Evolutionary conservation across 2,329 filamentous ascomycete genomes (phyloP), one percentile per base, ranked within the genome.

Genomic region (Exserohilum turcica): DNA sequence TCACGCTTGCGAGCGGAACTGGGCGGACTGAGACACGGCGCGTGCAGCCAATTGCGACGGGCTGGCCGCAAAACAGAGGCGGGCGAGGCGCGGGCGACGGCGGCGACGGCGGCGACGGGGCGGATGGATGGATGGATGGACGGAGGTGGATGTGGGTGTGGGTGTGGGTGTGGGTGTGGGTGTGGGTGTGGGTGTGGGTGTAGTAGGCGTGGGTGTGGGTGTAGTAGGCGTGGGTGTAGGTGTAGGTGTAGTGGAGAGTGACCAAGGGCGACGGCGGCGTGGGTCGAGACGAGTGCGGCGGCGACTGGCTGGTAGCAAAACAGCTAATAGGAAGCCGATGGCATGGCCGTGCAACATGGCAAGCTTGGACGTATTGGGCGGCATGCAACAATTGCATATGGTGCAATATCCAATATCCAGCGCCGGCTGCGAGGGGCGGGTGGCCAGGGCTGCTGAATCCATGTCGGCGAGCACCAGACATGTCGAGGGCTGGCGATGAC

Each of bases 1-100:
- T 62, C 59, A 65, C 57, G 40, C 21, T 28, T 45, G 50, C 21
- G 38, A 16, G 15, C 54, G 52, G 46, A 54, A 50, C 47, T 36
- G 19, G 43, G 57, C 51, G 49, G 50, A 33, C 10, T 40, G 51
- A 35, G 40, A 50, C 39, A 50, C 45, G 38, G 44, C 38, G 28
- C 40, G 32, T 43, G 32, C 29, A 48, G 50, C 50, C 48, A 39
- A 35, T 43, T 29, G 50, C 38, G 45, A 21, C 32, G 28, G 32
- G 35, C 45, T 24, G n/a, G 21, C 10, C n/a, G 43, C 8, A 32
- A 43, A 40, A 48, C 37, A 40, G 18, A 42, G 21, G 21, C 19
- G 38, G 27, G 21, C 18, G 27, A 45, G 27, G 24, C 7, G 21
- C 21, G 24, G 16, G 28, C 29, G 21, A 18, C 39, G 29, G 12